phyloP scores from a whole-genome alignment of 352 stramenopile species.

The Phytophthora ohioensis region DNA sequence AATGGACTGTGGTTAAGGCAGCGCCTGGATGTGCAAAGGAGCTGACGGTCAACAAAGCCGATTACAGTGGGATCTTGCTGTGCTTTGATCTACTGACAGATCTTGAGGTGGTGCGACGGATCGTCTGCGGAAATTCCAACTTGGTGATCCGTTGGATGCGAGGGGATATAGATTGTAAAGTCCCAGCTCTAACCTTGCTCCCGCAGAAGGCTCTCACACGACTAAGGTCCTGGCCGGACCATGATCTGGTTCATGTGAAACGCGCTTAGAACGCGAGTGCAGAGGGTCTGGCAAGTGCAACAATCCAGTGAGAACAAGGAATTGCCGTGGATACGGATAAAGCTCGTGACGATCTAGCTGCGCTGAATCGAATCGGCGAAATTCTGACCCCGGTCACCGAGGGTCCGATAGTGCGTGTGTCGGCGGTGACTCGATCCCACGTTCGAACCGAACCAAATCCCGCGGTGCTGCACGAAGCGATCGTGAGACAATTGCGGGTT shows the following conservation, averaged over 20 bases:
- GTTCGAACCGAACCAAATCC: too few relatives aligned
- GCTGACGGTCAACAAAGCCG: slow-evolving; percentile 34
- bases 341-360: not conserved
- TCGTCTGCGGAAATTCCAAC: slow-evolving; percentile 4
- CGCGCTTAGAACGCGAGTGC: slow-evolving; percentile 13
- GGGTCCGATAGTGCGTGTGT: not conserved
- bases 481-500: too few relatives aligned
- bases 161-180: slow-evolving; percentile 5
- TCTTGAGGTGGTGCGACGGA: not conserved
- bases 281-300: slow-evolving; percentile 4
- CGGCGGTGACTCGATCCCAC: too few relatives aligned
- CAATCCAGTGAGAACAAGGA: slow-evolving; percentile 8
- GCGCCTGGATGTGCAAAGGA: not conserved
- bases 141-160: slow-evolving; percentile 3
- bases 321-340: not conserved
- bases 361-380: slow-evolving; percentile 8
- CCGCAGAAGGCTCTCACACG: not conserved
- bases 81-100: not conserved
- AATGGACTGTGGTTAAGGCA: slow-evolving; percentile 6
- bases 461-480: too few relatives aligned
- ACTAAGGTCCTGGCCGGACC: not conserved
- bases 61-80: slow-evolving; percentile 22
- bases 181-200: not conserved
- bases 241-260: slow-evolving; percentile 9
- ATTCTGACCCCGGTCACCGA: not conserved